Evolutionary conservation across 169 alveolate genomes (phyloP), one percentile per base, ranked within the genome.

Genomic region (Eimeria zaria): DNA sequence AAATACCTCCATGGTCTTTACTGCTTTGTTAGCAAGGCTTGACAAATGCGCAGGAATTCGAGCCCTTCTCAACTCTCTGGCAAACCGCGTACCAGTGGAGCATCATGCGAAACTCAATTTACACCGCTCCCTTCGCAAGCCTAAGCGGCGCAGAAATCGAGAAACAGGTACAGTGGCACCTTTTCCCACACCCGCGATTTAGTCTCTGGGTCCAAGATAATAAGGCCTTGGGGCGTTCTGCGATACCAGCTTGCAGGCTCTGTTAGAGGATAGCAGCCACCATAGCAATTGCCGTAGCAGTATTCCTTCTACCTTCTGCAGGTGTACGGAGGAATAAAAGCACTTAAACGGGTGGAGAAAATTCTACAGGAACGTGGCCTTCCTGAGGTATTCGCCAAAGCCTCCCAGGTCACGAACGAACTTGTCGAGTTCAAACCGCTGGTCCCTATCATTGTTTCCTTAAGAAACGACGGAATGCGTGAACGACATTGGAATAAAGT

Each of bases 21-120:
- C 41, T 33, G 73, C 60, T 27, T 24, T 30, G 53, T 1, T 22
- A 67, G 39, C 3, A 24, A 74, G 91, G 39, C 33, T 33, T 55
- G 76, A 4, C 76, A 64, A 95, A 97, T 97, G 96, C 96, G 4
- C 98, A 98, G 98, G 99, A 98, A 89, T 98, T 99, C 96, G 98
- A 98, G 88, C 99, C 99, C 6, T 98, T 98, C 97, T 98, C 98
- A 18, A 98, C 97, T 78, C 98, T 99, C 30, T 99, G 99, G 99
- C 84, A 78, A 6, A 97, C 98, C 0, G 98, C 99, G 7, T 98
- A 98, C 96, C 97, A 98, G 83, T 99, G 99, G 99, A 96, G 96
- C 85, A 96, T 96, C 27, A 97, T 97, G 80, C 97, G 98, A 51
- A 97, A 97, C 69, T 89, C 98, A 67, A 99, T 99, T 99, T 80